Evolutionary conservation across 2,329 filamentous ascomycete genomes (phyloP), one percentile per base, ranked within the genome.

Genomic region (Stemphylium vesicarium): DNA sequence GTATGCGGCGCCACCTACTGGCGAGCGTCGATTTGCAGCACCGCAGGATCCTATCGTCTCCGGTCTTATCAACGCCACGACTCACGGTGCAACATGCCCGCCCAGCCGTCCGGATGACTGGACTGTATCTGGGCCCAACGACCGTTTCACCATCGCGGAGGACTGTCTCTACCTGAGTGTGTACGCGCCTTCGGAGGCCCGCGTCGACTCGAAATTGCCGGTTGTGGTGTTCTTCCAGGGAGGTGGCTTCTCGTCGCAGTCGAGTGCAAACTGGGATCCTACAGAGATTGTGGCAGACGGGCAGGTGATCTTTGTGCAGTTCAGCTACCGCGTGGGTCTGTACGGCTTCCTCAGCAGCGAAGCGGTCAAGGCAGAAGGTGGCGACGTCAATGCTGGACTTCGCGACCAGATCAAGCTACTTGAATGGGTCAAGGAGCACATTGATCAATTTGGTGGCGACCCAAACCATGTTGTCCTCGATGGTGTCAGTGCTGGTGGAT

Each of bases 311-410:
- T 84, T 91, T 0, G 88, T 93, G 2, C 87, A 81, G 9, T 83
- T 91, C 75, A 92, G 92, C 74, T 92, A 93, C 69, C 86, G 90
- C 4, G 88, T 93, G 10, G 89, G 89, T 0, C 82, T 84, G 0
- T 92, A 86, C 62, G 90, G 90, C 0, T 93, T 92, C 68, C 79
- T 93, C 11, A 84, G 85, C 1, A 80, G 85, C 50, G 76, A 82
- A 13, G 82, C 88, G 62, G 74, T 87, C 1, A 61, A 75, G 29
- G 65, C 66, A 60, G 59, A 57, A 50, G 61, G 75, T 4, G 82
- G 84, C 2, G 83, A 81, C 53, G 69, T 87, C 32, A 92, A 92
- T 71, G 87, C 86, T 62, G 90, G 90, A 1, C 77, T 92, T 1
- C 82, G 83, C 31, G 89, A 92, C 69, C 88, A 91, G 72, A 78